Evolutionary conservation across 108 stramenopile genomes (phyloP), one percentile per base, ranked within the genome.

Genomic region (Hondaea fermentalgiana): DNA sequence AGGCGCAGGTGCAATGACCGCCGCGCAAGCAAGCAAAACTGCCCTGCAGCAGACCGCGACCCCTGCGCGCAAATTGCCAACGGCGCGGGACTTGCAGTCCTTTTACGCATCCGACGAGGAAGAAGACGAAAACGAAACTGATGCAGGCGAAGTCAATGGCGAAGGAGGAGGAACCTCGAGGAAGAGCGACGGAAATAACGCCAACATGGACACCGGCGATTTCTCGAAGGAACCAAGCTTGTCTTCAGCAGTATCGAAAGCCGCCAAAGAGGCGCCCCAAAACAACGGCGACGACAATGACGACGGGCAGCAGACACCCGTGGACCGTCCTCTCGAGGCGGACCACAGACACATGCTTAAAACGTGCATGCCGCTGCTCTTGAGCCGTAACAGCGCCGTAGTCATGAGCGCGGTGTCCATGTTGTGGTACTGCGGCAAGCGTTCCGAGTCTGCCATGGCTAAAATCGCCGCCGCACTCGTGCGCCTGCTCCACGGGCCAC

Each of bases 381-480:
- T 97, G 87, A 95, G 94, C 72, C 91, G 98, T 42, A 99, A 98
- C 90, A 91, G 97, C 44, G 98, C 96, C 44, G 98, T 99, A 19
- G 99, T 99, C 5, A 90, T 99, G 90, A 95, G 95, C n/a, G 76
- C 76, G 19, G 76, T 83, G n/a, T 25, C 49, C 25, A 83, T 83
- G 45, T 16, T 83, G 17, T 83, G 76, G 76, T 83, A 47, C n/a
- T 83, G 76, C 28, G 76, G 76, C 23, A 47, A 53, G 51, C 76
- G 51, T 4, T 83, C 76, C 12, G 51, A 53, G 8, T 14, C 76
- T 0, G 88, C 60, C 49, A 69, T 58, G 58, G 59, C 91, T 64
- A 93, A 95, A 88, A 92, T 99, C 44, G 99, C 97, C 49, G 96
- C 96, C 88, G 96, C 98, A 14, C 92, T 99, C 87, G 98, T 98